These are phyloP conservation scores for Colletotrichum musicola DNA, from an alignment of 2,329 filamentous ascomycete species.

Conservation along the genomic window DNA sequence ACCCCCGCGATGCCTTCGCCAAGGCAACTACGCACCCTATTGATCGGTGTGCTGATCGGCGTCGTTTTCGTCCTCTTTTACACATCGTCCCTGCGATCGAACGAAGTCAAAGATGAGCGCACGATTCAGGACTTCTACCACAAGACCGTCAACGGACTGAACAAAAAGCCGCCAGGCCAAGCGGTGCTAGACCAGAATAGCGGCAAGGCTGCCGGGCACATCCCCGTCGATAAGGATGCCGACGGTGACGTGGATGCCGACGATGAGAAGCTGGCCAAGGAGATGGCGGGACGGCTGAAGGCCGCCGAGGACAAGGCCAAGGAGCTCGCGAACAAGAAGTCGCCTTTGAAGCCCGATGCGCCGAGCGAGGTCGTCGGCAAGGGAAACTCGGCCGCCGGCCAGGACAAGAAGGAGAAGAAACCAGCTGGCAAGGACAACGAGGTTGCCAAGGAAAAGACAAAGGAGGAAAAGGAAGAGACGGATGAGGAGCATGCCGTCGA, in stretches of 20 bases:
- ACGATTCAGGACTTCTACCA: slow-evolving; percentile 69
- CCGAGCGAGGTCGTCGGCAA: slow-evolving; percentile 70
- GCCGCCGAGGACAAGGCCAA: slow-evolving; percentile 78
- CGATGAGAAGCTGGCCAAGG: slow-evolving; percentile 64
- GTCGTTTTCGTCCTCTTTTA: slow-evolving; percentile 81
- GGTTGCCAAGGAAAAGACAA: slow-evolving; percentile 47
- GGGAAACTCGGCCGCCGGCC: slow-evolving; percentile 68
- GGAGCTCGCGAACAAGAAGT: slow-evolving; percentile 76
- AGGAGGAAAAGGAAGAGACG: slow-evolving; percentile 59
- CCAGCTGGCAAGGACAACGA: slow-evolving; percentile 57
- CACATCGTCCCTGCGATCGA: slow-evolving; percentile 69
- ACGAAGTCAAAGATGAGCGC: slow-evolving; percentile 58
- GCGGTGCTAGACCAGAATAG: slow-evolving; percentile 56
- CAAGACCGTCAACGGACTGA: slow-evolving; percentile 68
- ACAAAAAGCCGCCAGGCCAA: slow-evolving; percentile 45
- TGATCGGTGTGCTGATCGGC: slow-evolving; percentile 72
- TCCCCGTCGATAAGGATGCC: slow-evolving; percentile 62
- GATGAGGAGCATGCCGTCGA: slow-evolving; percentile 75
- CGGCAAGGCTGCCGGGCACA: slow-evolving; percentile 53
- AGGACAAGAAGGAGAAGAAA: slow-evolving; percentile 61
- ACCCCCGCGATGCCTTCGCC: slow-evolving; percentile 71
- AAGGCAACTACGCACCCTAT: slow-evolving; percentile 76
- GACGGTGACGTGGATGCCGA: slow-evolving; percentile 70
- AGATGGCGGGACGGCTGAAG: slow-evolving; percentile 73
- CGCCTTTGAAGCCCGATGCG: slow-evolving; percentile 69